A percentile compares a stretch with the other conserved stretches of the same genome.
These are phyloP conservation scores for Remersonia thermophila DNA, from an alignment of 2,329 filamentous ascomycete species.

Conservation along the genomic window DNA sequence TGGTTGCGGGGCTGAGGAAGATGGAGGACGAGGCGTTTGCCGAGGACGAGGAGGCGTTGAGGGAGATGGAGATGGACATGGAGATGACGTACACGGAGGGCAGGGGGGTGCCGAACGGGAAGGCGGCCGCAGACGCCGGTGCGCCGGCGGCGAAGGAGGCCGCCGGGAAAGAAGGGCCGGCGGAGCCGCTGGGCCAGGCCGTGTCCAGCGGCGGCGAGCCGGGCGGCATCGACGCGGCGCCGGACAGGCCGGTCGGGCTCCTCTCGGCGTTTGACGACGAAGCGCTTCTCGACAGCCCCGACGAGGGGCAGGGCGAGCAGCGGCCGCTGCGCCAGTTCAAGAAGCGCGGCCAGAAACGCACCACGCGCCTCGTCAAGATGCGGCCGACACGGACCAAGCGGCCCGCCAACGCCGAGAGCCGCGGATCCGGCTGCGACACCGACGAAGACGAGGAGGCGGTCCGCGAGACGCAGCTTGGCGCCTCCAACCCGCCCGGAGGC, in stretches of 20 bases:
- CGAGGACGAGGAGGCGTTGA: conserved; percentile 61
- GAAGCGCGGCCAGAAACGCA: conserved; percentile 75
- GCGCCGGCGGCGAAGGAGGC: too few species aligned
- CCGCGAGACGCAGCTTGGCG: conserved; percentile 27
- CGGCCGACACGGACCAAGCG: conserved; percentile 39
- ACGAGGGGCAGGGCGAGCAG: conserved; percentile 26
- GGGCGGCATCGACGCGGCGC: too few species aligned
- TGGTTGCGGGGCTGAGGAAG: conserved; percentile 58
- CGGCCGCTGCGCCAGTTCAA: conserved; percentile 54
- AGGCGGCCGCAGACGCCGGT: conserved; percentile 4
- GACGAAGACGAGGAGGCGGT: conserved; percentile 27
- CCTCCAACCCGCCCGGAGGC: conserved; percentile 12
- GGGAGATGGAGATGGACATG: conserved; percentile 38
- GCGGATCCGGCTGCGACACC: conserved; percentile 15
- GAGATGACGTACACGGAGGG: conserved; percentile 1
- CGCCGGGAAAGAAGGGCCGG: too few species aligned
- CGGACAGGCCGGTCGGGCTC: conserved; percentile 24
- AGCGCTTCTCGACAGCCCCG: conserved; percentile 40
- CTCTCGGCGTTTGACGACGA: conserved; percentile 55
- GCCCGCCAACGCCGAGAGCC: conserved; percentile 19
- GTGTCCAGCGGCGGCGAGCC: too few species aligned
- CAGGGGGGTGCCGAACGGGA: conserved; percentile 10
- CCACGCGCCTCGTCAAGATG: conserved; percentile 58
- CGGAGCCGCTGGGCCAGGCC: too few species aligned
- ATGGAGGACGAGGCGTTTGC: conserved; percentile 58